phyloP scores from a whole-genome alignment of 148 eudicot genomes.

The Vaccinium myrtillus region DNA sequence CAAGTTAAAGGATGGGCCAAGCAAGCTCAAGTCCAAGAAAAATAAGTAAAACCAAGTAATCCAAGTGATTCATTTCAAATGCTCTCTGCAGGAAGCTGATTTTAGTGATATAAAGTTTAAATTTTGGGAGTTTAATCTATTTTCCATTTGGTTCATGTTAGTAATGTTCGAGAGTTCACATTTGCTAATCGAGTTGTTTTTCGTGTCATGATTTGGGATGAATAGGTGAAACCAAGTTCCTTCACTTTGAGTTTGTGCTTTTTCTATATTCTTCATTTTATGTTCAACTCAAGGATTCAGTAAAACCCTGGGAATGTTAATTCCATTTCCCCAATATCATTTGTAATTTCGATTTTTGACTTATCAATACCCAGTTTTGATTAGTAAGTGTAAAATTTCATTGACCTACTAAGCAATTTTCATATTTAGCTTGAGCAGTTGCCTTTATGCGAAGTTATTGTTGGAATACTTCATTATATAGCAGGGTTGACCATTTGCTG shows the following conservation, averaged over 20 bases:
- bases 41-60: conserved; percentile 6
- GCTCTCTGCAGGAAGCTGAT: background rate
- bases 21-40: conserved; percentile 14
- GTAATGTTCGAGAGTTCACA: background rate
- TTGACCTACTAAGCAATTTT: background rate
- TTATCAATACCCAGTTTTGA: background rate
- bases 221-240: background rate
- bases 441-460: background rate
- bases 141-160: background rate
- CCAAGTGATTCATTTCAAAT: conserved; percentile 1
- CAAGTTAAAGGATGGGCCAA: conserved; percentile 10
- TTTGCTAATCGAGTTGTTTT: no score
- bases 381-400: background rate
- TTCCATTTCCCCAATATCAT: background rate
- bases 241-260: conserved; percentile 4
- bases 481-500: background rate
- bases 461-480: background rate
- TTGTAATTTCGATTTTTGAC: background rate
- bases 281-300: background rate
- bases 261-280: background rate
- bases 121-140: conserved; percentile 3
- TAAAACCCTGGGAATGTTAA: background rate
- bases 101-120: background rate
- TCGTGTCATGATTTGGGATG: no score
- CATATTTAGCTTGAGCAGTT: background rate